These are phyloP conservation scores for Kondoa malvinella DNA, from an alignment of 768 basidiomycete genomes.

Conservation along the genomic window DNA sequence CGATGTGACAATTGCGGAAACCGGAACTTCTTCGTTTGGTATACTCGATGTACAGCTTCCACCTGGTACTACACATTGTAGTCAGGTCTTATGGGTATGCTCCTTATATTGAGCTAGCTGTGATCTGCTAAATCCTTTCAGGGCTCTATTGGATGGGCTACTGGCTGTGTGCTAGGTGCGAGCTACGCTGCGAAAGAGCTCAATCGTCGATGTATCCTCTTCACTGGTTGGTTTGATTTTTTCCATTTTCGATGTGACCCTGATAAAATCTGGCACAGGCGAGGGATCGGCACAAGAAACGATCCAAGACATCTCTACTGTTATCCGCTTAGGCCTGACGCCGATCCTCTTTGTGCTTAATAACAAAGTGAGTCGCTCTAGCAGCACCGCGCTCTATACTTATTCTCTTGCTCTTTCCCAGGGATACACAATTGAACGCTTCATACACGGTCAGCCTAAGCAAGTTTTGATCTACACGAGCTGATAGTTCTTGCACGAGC, in stretches of 20 bases:
- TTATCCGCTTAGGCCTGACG: slow-evolving; percentile 52
- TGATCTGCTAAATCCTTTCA: slow-evolving; percentile 45
- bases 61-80: slow-evolving; percentile 45
- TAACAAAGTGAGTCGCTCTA: slow-evolving; percentile 32
- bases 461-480: slow-evolving; percentile 7
- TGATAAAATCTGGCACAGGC: slow-evolving; percentile 59
- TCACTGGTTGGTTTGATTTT: slow-evolving; percentile 31
- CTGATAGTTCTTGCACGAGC: background rate
- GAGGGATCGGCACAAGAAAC: slow-evolving; percentile 48
- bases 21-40: slow-evolving; percentile 75
- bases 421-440: slow-evolving; percentile 76
- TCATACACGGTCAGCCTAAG: slow-evolving; percentile 33
- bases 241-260: background rate
- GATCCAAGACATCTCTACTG: slow-evolving; percentile 41
- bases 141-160: slow-evolving; percentile 83
- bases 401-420: background rate
- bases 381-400: background rate
- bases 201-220: slow-evolving; percentile 44
- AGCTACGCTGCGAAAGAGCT: slow-evolving; percentile 47
- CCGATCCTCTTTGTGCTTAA: slow-evolving; percentile 39
- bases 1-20: slow-evolving; percentile 66
- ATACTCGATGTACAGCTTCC: slow-evolving; percentile 66
- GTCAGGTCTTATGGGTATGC: slow-evolving; percentile 36
- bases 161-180: slow-evolving; percentile 50
- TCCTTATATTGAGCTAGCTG: background rate